Evolutionary conservation across 2,329 filamentous ascomycete genomes (phyloP), one percentile per base, ranked within the genome.

Genomic region (Aspergillus novoparasiticus): DNA sequence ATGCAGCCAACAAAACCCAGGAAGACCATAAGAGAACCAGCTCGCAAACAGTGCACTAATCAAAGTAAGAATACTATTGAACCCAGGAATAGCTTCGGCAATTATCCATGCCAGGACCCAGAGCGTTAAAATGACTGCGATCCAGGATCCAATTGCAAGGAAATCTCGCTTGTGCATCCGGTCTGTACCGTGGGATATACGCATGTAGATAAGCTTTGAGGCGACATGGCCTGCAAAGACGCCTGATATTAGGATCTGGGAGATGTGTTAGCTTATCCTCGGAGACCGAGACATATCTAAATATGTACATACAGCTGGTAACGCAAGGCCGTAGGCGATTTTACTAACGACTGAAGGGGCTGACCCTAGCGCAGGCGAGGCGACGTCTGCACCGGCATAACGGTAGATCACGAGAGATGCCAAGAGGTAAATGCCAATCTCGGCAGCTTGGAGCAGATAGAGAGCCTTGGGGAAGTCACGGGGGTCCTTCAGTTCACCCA

Each of bases 201-300:
- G 84, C 6, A 86, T 80, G 69, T 89, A 91, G 61, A 90, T 81
- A 67, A 89, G 89, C 72, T 89, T 90, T 30, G 83, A 81, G 4
- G 86, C 87, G 1, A 91, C 86, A 63, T 89, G 86, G 6, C 85
- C 88, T 71, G 90, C 89, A 62, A 92, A 88, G 6, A 91, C 88
- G 55, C 89, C 90, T 0, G 89, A 87, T 51, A 91, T 85, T 46
- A 91, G 79, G 65, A 91, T 91, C 51, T 54, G 10, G 3, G 8
- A 10, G 11, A 19, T 50, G 3, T 2, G 30, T 54, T 54, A 36
- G 51, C 23, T 4, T n/a, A 2, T 8, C 0, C 5, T 19, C 10
- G n/a, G 6, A 19, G 3, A n/a, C 4, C n/a, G 1, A 36, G 32
- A 12, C 5, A 6, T 54, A 5, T 6, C 3, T 6, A 14, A 14